Evolutionary conservation across 306 rosid genomes (phyloP), one percentile per base, ranked within the genome.

Genomic region (Dryas octopetala): DNA sequence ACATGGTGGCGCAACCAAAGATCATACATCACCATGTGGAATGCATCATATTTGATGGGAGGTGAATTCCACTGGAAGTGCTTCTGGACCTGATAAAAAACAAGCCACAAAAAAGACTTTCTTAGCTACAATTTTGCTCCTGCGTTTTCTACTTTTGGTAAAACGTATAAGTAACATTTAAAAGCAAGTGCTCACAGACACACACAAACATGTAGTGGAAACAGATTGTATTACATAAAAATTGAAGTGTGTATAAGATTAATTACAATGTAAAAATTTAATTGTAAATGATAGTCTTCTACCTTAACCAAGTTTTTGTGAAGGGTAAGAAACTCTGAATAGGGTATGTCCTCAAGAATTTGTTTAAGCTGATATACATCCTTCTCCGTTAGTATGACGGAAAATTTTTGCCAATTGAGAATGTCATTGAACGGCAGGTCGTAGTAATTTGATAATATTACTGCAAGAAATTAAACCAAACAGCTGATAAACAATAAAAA

Each of bases 31-130:
- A 92, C 97, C 99, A 92, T 86, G 79, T 96, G 96, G 78, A 96
- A 92, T 73, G 93, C 97, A 84, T 96, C 98, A 41, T 60, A 83
- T 78, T 83, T 87, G 66, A 85, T 49, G 13, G 99, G 93, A 3
- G 98, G 98, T 9, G 99, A 73, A 82, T 95, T 92, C 99, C 99
- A 95, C 49, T 92, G 93, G 82, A 90, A 95, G 76, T 95, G 99
- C 70, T 70, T 89, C 89, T 95, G 99, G 82, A 90, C 89, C 99
- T 95, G 91, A 78, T 62, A 77, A 28, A 61, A 67, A 67, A 3
- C 70, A 73, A 43, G 50, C 44, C 43, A 88, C 45, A 58, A 66
- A 83, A 32, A 79, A 4, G 40, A 68, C 75, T 70, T 74, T 77
- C 70, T 65, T 68, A 44, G n/a, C 9, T 45, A 68, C 66, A 26